Base-by-base conservation (phyloP, 2,329 filamentous ascomycete species). In the Calonectria pseudoturangicola region DNA sequence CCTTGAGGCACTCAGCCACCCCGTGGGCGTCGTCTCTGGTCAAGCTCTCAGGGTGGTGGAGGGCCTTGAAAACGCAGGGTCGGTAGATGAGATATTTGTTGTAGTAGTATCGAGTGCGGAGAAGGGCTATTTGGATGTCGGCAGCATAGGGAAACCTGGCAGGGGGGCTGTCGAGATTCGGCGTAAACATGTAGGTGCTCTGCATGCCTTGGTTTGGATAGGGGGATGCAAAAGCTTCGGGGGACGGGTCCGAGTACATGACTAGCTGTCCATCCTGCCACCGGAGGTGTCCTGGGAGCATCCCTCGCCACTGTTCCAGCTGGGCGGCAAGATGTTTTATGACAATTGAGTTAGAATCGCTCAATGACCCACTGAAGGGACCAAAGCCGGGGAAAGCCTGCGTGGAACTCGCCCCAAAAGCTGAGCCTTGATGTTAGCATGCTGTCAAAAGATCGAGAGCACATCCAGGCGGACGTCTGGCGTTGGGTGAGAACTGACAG, bases 81-180 rank as follows among this genome's bases (percentile, higher is more conserved):
- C 89, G 86, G 79, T 91, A 87, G 71, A 91, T 86, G 70, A 91
- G 85, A 77, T 89, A 90, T 69, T 89, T 90, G 27, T 87, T 87
- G 75, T 91, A 90, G 80, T 90, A 91, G 79, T 90, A 92, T 60
- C 89, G 85, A 6, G 89, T 90, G 56, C 90, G 87, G 10, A 92
- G 84, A 13, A 90, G 81, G 2, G 90, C 90, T 9, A 88, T 86
- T 71, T 91, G 88, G 41, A 92, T 84, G 76, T 91, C 90, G 71
- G 89, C 85, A 18, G 86, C 87, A 77, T 88, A 90, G 16, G 85
- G 85, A 77, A 90, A 90, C 27, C 83, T 84, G 8, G 73, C 56
- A 16, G 78, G 75, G 9, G 74, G 74, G 12, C 66, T 73, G 16
- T 80, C 75, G 51, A 80, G 75, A 56, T 79, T 73, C 25, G 78